These are phyloP conservation scores for Limtongia smithiae DNA, from an alignment of 805 yeast genomes.

Conservation along the genomic window DNA sequence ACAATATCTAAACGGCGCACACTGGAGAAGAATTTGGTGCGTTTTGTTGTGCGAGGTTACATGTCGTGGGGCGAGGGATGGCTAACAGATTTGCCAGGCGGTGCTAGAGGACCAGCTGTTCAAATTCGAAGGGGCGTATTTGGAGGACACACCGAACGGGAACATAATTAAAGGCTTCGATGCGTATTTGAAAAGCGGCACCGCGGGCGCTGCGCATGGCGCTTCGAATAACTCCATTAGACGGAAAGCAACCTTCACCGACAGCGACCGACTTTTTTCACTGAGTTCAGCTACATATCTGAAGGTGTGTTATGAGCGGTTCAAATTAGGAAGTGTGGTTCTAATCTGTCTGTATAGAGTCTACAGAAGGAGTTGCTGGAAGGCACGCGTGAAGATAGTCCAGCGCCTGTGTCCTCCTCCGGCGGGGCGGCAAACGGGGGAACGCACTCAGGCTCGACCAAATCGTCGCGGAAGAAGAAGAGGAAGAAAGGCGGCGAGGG, in stretches of 20 bases:
- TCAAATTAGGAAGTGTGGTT: too few species aligned
- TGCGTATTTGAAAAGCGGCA: slow-evolving; percentile 54
- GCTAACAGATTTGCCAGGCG: slow-evolving; percentile 37
- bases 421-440: neutral
- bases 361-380: slow-evolving; percentile 22
- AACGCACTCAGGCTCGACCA: neutral
- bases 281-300: slow-evolving; percentile 29
- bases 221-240: slow-evolving; percentile 8
- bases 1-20: slow-evolving; percentile 58
- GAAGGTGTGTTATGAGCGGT: slow-evolving; percentile 8
- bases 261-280: slow-evolving; percentile 28
- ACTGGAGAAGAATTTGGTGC: slow-evolving; percentile 50
- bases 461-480: slow-evolving; percentile 22
- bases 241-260: slow-evolving; percentile 19
- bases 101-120: slow-evolving; percentile 72
- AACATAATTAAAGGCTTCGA: slow-evolving; percentile 92
- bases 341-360: slow-evolving; percentile 7
- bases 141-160: slow-evolving; percentile 65
- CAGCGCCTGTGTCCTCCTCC: neutral
- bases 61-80: too few species aligned
- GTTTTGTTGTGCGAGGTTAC: slow-evolving; percentile 1
- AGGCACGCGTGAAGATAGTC: slow-evolving; percentile 5
- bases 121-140: slow-evolving; percentile 71
- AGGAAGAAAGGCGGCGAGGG: slow-evolving; percentile 22
- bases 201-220: slow-evolving; percentile 20